Conservation (phyloP, 352 stramenopile species). For the Pythium dissimile region DNA sequence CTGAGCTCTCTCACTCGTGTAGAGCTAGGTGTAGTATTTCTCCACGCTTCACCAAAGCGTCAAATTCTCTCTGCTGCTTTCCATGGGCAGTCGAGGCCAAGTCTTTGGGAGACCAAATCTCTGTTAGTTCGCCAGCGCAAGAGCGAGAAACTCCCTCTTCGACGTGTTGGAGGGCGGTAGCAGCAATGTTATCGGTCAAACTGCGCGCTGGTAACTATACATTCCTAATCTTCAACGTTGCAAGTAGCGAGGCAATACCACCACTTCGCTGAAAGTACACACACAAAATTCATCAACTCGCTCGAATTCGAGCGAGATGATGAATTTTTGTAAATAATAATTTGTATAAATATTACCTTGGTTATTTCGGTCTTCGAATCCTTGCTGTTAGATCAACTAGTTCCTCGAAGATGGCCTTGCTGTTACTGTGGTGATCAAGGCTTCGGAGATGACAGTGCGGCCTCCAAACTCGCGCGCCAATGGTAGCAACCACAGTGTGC, state of each 20-base stretch:
- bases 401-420: too few species aligned
- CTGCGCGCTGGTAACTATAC: constrained; percentile 9
- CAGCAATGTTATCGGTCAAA: constrained; percentile 61
- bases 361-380: too few species aligned
- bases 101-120: constrained; percentile 81
- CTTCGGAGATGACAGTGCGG: too few species aligned
- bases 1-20: constrained; percentile 51
- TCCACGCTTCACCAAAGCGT: constrained; percentile 93
- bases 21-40: too few species aligned
- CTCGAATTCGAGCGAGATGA: too few species aligned
- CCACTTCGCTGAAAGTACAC: too few species aligned
- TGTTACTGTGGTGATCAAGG: too few species aligned
- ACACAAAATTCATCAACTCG: not conserved
- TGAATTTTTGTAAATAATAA: too few species aligned
- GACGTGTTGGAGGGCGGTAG: constrained; percentile 37
- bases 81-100: constrained; percentile 82
- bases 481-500: not conserved
- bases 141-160: constrained; percentile 30
- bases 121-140: constrained; percentile 3
- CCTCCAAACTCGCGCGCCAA: too few species aligned
- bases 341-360: too few species aligned
- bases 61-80: constrained; percentile 82
- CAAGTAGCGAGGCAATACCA: too few species aligned
- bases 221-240: constrained; percentile 7
- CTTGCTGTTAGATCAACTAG: too few species aligned